phyloP scores from a whole-genome alignment of 2,329 filamentous ascomycete species.

The Berkeleyomyces rouxiae region DNA sequence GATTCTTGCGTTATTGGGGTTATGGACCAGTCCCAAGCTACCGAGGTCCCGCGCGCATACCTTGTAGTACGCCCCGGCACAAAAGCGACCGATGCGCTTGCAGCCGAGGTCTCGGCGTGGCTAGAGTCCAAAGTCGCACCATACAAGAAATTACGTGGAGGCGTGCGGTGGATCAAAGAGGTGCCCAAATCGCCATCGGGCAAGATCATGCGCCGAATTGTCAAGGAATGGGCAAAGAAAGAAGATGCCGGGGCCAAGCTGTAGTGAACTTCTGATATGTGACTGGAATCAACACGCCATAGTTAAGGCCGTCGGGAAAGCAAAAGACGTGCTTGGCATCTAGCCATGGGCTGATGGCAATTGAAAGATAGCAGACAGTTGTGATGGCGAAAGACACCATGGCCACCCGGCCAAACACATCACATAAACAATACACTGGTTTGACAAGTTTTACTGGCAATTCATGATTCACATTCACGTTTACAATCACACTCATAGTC shows the following conservation, averaged over 20 bases:
- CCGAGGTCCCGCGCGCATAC: constrained; percentile 45
- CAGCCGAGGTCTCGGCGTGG: constrained; percentile 23
- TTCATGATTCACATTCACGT: neutral
- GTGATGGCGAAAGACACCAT: neutral
- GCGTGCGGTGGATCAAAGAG: constrained; percentile 47
- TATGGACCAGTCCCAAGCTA: constrained; percentile 39
- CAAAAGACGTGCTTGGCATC: neutral
- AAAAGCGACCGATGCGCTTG: constrained; percentile 20
- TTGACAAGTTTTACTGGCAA: neutral
- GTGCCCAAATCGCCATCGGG: constrained; percentile 53
- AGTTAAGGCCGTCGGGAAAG: neutral
- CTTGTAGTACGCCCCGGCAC: constrained; percentile 24
- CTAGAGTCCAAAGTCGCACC: constrained; percentile 41
- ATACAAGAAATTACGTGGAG: constrained; percentile 54
- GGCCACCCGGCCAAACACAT: neutral
- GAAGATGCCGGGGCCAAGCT: constrained; percentile 21
- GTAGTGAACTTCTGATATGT: constrained; percentile 16
- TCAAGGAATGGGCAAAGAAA: constrained; percentile 29
- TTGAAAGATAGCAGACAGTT: neutral
- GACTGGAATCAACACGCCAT: neutral
- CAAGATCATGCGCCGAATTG: constrained; percentile 31
- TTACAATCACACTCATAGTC: neutral
- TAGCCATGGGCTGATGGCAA: neutral
- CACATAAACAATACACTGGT: neutral
- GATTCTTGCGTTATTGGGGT: constrained; percentile 53